phyloP scores from a whole-genome alignment of 257 asterid genomes.

The Scutellaria galericulata region DNA sequence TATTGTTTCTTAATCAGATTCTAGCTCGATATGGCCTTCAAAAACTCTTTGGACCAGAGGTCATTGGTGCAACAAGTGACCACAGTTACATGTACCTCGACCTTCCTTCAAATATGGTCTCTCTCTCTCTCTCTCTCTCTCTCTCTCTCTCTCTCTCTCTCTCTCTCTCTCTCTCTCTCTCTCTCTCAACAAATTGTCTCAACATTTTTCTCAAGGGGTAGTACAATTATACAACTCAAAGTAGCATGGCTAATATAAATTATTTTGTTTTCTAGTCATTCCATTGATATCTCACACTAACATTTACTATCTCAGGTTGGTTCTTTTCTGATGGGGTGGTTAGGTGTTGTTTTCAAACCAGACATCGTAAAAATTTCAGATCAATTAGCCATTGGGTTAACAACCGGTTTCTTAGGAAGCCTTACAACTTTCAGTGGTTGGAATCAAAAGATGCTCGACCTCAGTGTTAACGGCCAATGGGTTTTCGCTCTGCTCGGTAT shows the following conservation, averaged over 20 bases:
- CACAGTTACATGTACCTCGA: slow-evolving; percentile 77
- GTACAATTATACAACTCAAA: too few species aligned
- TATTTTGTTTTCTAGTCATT: not conserved
- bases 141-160: slow-evolving; percentile 43
- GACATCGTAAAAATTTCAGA: slow-evolving; percentile 65
- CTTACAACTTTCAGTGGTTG: slow-evolving; percentile 98
- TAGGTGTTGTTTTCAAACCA: slow-evolving; percentile 82
- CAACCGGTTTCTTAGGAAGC: slow-evolving; percentile 95
- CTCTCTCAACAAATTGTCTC: slow-evolving; percentile 14
- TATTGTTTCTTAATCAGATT: slow-evolving; percentile 51
- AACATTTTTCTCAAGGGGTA: too few species aligned
- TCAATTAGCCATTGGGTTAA: slow-evolving; percentile 74
- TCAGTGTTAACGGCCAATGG: slow-evolving; percentile 75
- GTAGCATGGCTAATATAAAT: too few species aligned
- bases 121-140: slow-evolving; percentile 40
- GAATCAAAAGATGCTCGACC: slow-evolving; percentile 92
- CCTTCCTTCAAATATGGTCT: slow-evolving; percentile 93
- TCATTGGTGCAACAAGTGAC: slow-evolving; percentile 78
- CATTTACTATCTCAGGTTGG: slow-evolving; percentile 62
- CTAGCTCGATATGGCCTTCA: slow-evolving; percentile 69
- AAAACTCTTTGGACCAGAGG: slow-evolving; percentile 75
- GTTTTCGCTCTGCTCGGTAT: slow-evolving; percentile 71
- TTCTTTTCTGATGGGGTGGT: slow-evolving; percentile 97
- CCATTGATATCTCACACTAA: not conserved
- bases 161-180: slow-evolving; percentile 43